Base-by-base conservation (phyloP, 228 moss, liverwort and hornwort genomes). In the Sphagnum magellanicum region DNA sequence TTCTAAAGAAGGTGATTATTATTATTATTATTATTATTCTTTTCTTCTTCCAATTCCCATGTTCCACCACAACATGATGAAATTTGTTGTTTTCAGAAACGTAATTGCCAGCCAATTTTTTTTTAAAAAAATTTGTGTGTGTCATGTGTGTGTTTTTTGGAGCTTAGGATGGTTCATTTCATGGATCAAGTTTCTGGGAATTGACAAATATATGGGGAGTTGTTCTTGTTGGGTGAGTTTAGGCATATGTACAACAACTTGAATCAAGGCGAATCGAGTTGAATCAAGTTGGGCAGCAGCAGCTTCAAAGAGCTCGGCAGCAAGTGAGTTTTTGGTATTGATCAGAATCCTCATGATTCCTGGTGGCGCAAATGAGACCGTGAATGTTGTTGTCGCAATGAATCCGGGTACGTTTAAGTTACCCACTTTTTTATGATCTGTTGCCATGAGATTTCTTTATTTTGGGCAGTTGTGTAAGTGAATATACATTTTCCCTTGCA, bases 231-330 rank as follows among this genome's bases (percentile, higher is more conserved):
- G 7, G 53, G 7, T 7, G 7, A 0, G 47, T 60, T 48, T 79
- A 85, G 85, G 81, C 81, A 16, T 85, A 85, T 59, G 85, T 85
- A 58, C 85, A 85, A 76, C 85, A 85, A 62, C 70, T 85, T 50
- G 85, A 85, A 74, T 77, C 85, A 8, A 85, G 85, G 69, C 81
- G 85, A 59, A 85, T 81, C n/a, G 81, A 85, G 70, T 74, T 85
- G 63, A 85, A 81, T 70, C 81, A 85, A 69, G 77, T 85, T 0
- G 85, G 81, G 77, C 32, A 32, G 32, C 85, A 85, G 50, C 81
- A 85, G 67, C 74, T 85, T 52, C 85, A 85, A 72, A 78, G 85
- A 53, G 85, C 85, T 50, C 79, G 82, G 13, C 85, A 85, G 70
- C 85, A 85, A 81, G 85, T 85, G 53, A 55, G 53, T 1, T 55